phyloP scores from a whole-genome alignment of 805 yeast genomes.

The Candida ovalis region DNA sequence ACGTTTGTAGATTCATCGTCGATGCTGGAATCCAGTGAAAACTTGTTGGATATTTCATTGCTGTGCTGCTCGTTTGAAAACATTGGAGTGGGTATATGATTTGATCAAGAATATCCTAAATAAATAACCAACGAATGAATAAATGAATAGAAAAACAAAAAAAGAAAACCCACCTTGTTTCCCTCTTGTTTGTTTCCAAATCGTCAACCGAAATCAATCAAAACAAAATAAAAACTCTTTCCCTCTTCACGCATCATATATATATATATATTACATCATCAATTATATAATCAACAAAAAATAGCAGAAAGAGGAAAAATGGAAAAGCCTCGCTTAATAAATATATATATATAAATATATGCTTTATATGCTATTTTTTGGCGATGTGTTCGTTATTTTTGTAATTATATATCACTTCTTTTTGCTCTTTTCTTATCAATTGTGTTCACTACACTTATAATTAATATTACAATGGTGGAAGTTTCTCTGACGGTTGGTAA shows the following conservation, averaged over 20 bases:
- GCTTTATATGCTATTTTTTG: background rate
- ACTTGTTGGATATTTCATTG: background rate
- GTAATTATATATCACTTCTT: background rate
- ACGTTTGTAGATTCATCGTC: constrained; percentile 22
- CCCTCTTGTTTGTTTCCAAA: too few relatives aligned
- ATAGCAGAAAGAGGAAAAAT: too few relatives aligned
- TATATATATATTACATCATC: too few relatives aligned
- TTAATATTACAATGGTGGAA: constrained; percentile 58
- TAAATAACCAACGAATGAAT: too few relatives aligned
- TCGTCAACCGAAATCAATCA: too few relatives aligned
- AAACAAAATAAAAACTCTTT: too few relatives aligned
- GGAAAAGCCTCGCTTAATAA: too few relatives aligned
- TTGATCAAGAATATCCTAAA: too few relatives aligned
- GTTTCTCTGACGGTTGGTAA: constrained; percentile 94
- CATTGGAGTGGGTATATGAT: background rate
- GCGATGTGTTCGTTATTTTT: background rate
- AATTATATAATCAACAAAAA: too few relatives aligned
- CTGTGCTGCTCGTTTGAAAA: background rate
- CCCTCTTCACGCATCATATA: too few relatives aligned
- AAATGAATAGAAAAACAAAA: too few relatives aligned
- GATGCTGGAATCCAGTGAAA: constrained; percentile 22
- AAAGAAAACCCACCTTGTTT: background rate
- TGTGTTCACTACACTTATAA: background rate
- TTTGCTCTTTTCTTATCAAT: background rate
- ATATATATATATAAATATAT: too few relatives aligned